Conservation (phyloP, 768 basidiomycete genomes). For the Mycena alexandri region DNA sequence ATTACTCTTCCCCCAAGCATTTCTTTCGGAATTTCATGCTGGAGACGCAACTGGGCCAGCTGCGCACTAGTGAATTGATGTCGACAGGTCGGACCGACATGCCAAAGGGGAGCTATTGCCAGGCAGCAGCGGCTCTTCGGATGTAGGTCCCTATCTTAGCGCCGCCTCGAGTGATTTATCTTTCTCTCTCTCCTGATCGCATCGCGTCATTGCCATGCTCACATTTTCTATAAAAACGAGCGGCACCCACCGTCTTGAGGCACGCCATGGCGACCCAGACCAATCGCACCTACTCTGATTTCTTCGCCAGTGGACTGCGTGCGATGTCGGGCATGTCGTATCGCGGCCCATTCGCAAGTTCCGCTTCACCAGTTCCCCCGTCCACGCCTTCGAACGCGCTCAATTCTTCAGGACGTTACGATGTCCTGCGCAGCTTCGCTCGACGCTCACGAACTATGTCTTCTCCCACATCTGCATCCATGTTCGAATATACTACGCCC, state of each 20-base stretch:
- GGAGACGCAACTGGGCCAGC: neutral
- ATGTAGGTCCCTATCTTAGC: conserved; percentile 26
- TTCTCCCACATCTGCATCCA: conserved; percentile 12
- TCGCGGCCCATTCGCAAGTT: conserved; percentile 23
- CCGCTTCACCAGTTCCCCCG: conserved; percentile 17
- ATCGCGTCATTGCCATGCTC: conserved; percentile 26
- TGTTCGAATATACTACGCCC: conserved; percentile 20
- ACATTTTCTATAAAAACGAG: conserved; percentile 24
- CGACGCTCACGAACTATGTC: conserved; percentile 26
- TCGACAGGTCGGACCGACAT: conserved; percentile 8
- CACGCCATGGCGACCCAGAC: conserved; percentile 38
- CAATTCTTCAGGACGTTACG: conserved; percentile 28
- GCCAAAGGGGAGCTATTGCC: conserved; percentile 5
- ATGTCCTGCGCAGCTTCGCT: conserved; percentile 34
- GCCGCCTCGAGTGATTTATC: neutral
- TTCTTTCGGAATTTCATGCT: too few relatives aligned
- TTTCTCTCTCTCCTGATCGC: conserved; percentile 18
- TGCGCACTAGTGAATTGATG: neutral
- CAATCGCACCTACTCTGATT: conserved; percentile 57
- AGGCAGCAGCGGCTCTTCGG: conserved; percentile 5
- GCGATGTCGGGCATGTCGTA: conserved; percentile 49
- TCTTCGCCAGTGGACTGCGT: conserved; percentile 62
- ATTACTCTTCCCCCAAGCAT: too few relatives aligned
- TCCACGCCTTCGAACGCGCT: conserved; percentile 16
- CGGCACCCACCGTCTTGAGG: conserved; percentile 29